phyloP scores from a whole-genome alignment of 768 basidiomycete species.

The Leccinum incarnatum region DNA sequence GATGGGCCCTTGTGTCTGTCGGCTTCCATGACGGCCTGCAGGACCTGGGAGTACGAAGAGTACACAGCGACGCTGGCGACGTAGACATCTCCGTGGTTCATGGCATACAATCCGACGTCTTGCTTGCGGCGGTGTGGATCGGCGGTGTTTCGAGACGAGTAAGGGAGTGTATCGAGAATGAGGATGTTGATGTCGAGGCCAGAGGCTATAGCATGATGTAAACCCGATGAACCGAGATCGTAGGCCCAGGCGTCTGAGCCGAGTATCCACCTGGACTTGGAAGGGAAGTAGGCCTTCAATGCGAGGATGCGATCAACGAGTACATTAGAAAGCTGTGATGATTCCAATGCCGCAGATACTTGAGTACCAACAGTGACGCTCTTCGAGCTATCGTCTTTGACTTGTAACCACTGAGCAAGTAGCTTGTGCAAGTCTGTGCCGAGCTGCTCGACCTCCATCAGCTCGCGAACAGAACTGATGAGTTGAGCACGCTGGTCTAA shows the following conservation, averaged over 20 bases:
- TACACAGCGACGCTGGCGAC: constrained; percentile 95
- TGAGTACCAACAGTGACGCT: constrained; percentile 58
- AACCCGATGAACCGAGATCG: constrained; percentile 91
- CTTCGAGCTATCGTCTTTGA: constrained; percentile 66
- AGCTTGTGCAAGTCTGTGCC: constrained; percentile 61
- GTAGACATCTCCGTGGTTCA: constrained; percentile 97
- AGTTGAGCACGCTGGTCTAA: constrained; percentile 73
- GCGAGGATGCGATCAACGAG: constrained; percentile 56
- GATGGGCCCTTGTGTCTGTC: constrained; percentile 88
- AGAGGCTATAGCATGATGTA: constrained; percentile 93
- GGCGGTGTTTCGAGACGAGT: constrained; percentile 67
- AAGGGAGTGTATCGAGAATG: constrained; percentile 90
- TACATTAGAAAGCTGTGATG: constrained; percentile 37
- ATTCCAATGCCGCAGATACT: constrained; percentile 51
- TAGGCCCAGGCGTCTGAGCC: constrained; percentile 60
- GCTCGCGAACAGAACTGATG: constrained; percentile 56
- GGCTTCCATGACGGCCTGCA: constrained; percentile 89
- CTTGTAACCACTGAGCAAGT: constrained; percentile 76
- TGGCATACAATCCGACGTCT: constrained; percentile 95
- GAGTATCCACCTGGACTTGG: constrained; percentile 54
- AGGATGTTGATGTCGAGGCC: constrained; percentile 92
- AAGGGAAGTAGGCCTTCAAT: constrained; percentile 56
- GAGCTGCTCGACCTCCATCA: constrained; percentile 53
- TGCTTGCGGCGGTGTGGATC: constrained; percentile 78
- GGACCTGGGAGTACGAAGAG: constrained; percentile 91